phyloP scores from a whole-genome alignment of 2,329 filamentous ascomycete genomes.

The Xenoacremonium recifei region DNA sequence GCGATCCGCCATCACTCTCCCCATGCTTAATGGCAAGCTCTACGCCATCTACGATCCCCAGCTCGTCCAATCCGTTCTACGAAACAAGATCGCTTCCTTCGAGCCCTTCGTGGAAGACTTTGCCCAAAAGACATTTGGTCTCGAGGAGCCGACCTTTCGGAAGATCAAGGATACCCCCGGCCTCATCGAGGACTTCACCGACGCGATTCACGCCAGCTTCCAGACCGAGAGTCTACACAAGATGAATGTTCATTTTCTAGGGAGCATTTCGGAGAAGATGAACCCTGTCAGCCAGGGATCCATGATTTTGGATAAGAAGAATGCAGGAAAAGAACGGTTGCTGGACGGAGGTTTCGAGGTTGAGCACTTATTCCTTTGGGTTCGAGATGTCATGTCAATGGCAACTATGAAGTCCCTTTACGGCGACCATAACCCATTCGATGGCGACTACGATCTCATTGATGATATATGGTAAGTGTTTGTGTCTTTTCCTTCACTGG shows the following conservation, averaged over 20 bases:
- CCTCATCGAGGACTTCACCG: constrained; percentile 26
- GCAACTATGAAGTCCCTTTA: constrained; percentile 40
- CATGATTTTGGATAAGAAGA: neutral
- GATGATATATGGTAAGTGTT: constrained; percentile 20
- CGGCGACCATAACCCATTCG: constrained; percentile 42
- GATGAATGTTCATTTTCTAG: constrained; percentile 20
- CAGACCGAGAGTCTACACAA: constrained; percentile 32
- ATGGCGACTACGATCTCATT: constrained; percentile 16
- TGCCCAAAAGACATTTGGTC: constrained; percentile 35
- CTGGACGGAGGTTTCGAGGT: constrained; percentile 23
- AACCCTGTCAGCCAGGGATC: constrained; percentile 10
- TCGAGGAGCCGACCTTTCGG: constrained; percentile 28
- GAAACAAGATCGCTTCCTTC: constrained; percentile 40
- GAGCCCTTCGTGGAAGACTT: constrained; percentile 39
- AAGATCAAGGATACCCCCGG: constrained; percentile 13
- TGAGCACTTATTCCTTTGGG: constrained; percentile 38
- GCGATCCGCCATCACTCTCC: constrained; percentile 40
- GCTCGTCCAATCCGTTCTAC: constrained; percentile 37
- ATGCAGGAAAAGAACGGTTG: constrained; percentile 11
- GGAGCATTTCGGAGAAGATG: constrained; percentile 12
- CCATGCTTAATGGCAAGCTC: constrained; percentile 40
- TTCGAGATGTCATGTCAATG: constrained; percentile 35
- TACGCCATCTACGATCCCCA: constrained; percentile 43
- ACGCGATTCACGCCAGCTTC: constrained; percentile 31
- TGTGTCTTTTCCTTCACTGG: too few relatives aligned